Evolutionary conservation across 176 grass and related monocot genomes (phyloP), one percentile per base, ranked within the genome.

Genomic region (Hsuehochloa calcarea): DNA sequence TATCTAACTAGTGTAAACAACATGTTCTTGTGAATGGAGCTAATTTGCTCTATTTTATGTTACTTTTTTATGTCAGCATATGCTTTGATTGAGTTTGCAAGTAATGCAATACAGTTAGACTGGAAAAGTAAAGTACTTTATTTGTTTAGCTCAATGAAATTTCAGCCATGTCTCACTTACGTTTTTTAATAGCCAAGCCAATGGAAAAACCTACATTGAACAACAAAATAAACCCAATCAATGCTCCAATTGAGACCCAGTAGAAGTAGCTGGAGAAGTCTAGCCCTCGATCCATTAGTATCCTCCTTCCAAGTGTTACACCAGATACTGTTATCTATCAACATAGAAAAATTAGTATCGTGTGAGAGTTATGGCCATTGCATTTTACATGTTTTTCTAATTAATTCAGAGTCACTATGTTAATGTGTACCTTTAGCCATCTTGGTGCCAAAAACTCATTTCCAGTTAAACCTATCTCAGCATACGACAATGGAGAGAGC

Each of bases 401-500:
- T 65, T 56, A 58, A 13, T 47, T 71, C 58, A 65, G 16, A 52
- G 15, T 54, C 46, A 3, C 16, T 73, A 68, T 84, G 41, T 27
- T 63, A 69, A 59, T 54, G 34, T 46, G 82, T 79, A 97, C 95
- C 89, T 94, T 88, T 63, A 93, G 82, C 92, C 95, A 97, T 94
- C 95, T 92, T 65, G 87, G 66, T 78, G 95, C 85, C 59, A 83
- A 78, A 81, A 97, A 97, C 88, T 97, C 95, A 84, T 97, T 97
- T 75, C 90, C 75, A 68, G 92, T 78, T 74, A 97, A 81, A 68
- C 84, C 87, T 84, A 97, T 91, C 79, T 97, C 95, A 74, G 87
- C 80, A 26, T 94, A 94, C 12, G 95, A 86, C 49, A 94, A 77
- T 79, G 92, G 95, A 66, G 95, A 94, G 63, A 94, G 26, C 95